Base-by-base conservation (phyloP, 169 alveolate genomes). In the Cryptosporidium viatorum region DNA sequence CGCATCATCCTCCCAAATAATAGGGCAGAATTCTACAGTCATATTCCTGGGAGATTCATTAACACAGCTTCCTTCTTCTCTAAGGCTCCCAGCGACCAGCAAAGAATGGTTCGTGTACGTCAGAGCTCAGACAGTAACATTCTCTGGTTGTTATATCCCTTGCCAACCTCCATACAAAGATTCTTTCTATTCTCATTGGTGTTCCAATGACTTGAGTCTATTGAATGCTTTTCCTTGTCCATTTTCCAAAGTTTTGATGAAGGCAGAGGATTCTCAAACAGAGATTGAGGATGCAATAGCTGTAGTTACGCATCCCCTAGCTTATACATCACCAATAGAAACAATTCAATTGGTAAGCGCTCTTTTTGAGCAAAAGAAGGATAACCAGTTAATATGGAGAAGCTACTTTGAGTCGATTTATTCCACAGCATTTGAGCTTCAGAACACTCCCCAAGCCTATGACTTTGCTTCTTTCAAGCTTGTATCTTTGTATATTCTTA, bases 201-300 rank as follows among this genome's bases (percentile, higher is more conserved):
- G 89, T 41, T 59, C 89, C 12, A 80, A 65, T 39, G 89, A 80
- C 62, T 43, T 67, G 70, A 80, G 69, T 33, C 31, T 80, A n/a
- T 39, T 80, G 48, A 80, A 65, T 41, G 59, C 89, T 45, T 60
- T 80, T 8, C 62, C 89, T 8, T 80, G 89, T 80, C 89, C 89
- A 9, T 80, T 37, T 62, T 41, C 67, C 21, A 65, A 33, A 41
- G 48, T 80, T 23, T 26, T 14, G 39, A 80, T 67, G 74, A 65
- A 59, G 70, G 16, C 3, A 3, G 39, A 39, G 4, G 89, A 80
- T 9, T 31, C 60, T 26, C n/a, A 29, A 26, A 8, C 48, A 9
- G 89, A 80, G 18, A 80, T 80, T 59, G 89, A 80, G 18, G 52
- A 80, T 65, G 62, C 75, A 29, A 80, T 80, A 26, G 89, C 89